These are phyloP conservation scores for Aspergillus vadensis DNA, from an alignment of 2,329 filamentous ascomycete genomes.

Conservation along the genomic window DNA sequence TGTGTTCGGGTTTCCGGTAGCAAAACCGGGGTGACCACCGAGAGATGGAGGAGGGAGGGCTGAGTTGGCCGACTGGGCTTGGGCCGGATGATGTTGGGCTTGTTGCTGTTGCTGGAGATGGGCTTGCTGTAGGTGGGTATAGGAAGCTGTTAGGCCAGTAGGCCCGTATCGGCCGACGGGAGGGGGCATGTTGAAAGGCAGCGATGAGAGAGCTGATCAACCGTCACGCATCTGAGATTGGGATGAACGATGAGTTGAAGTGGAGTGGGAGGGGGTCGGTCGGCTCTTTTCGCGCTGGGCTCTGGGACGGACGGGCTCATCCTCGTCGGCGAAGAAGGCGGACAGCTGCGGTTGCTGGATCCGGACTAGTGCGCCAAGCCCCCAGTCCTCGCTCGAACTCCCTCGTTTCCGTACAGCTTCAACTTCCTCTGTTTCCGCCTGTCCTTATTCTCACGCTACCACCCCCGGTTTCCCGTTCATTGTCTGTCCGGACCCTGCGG, in stretches of 20 bases:
- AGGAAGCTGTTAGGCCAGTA: conserved; percentile 61
- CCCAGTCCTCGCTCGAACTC: conserved; percentile 15
- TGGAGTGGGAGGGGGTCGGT: conserved; percentile 12
- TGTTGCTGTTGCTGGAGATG: conserved; percentile 48
- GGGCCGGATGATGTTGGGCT: conserved; percentile 45
- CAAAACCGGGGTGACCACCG: conserved; percentile 70
- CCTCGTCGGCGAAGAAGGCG: conserved; percentile 26
- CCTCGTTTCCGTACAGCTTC: conserved; percentile 21
- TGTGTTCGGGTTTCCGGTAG: conserved; percentile 62
- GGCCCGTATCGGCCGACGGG: conserved; percentile 60
- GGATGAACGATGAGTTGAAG: conserved; percentile 11
- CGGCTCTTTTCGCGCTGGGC: conserved; percentile 27
- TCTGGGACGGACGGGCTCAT: neutral
- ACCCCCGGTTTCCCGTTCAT: conserved; percentile 14
- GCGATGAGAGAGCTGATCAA: conserved; percentile 14
- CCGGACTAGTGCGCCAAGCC: conserved; percentile 38
- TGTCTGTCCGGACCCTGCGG: conserved; percentile 18
- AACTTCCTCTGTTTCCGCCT: conserved; percentile 21
- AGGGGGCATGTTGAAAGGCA: conserved; percentile 55
- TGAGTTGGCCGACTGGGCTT: conserved; percentile 49
- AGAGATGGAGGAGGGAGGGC: conserved; percentile 60
- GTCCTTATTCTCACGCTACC: neutral
- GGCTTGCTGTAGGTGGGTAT: conserved; percentile 58
- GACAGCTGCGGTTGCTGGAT: conserved; percentile 30
- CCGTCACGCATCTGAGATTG: conserved; percentile 22